Base-by-base conservation (phyloP, 495 filamentous ascomycete species). In the Penicillium coprophilum region DNA sequence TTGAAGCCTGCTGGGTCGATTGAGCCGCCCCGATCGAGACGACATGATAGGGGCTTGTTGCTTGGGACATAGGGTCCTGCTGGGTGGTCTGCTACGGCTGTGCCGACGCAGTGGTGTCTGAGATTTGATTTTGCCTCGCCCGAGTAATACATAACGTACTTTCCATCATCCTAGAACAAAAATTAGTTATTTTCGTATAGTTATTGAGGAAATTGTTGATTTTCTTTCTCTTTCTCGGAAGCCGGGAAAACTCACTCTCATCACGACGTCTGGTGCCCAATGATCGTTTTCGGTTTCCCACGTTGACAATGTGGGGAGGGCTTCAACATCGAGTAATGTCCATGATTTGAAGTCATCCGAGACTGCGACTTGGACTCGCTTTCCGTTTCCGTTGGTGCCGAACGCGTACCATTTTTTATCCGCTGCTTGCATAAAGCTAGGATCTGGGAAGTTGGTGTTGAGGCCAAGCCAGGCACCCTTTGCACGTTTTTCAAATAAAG, bases 121-220 rank as follows among this genome's bases (percentile, higher is more conserved):
- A 61, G 46, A 41, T 69, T 57, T 15, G 58, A 59, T 24, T 70
- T 66, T 20, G 73, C 67, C 53, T 76, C 68, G n/a, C 75, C 82
- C 20, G 77, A 78, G 64, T 82, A 87, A 69, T 85, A 86, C 73
- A 87, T 77, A 11, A 85, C 73, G 66, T 78, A 87, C 44, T 59
- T 69, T 20, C 77, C 78, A 55, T 80, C 69, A 20, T 65, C 56
- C 76, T 79, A 10, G 5, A 24, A 24, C n/a, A 2, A 6, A 45
- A 61, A 32, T 52, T 54, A 41, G 31, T 39, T 31, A 36, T 36
- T 36, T 36, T n/a, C n/a, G n/a, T n/a, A n/a, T n/a, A n/a, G 31
- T 13, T 32, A 4, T 36, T n/a, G 32, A 5, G 13, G 13, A 6
- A 15, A 36, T 2, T 13, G 13, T 54, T 38, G 38, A 9, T 19